phyloP scores from a whole-genome alignment of 2,329 filamentous ascomycete genomes.

The Cladosporium sp. region DNA sequence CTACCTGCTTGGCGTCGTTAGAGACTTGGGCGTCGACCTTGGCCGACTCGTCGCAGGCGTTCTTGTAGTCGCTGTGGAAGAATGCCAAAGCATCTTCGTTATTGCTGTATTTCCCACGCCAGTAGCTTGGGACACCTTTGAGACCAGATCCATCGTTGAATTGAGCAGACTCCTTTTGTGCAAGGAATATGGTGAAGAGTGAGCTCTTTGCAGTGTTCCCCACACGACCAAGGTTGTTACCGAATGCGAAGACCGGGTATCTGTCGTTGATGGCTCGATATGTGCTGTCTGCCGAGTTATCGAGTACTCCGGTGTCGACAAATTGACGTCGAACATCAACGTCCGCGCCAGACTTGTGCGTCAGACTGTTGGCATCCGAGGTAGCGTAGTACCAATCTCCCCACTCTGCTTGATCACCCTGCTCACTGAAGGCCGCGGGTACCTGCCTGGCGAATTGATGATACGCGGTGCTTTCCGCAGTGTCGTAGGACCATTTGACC shows the following conservation, averaged over 20 bases:
- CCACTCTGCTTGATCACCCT: slow-evolving; percentile 48
- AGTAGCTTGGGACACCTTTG: slow-evolving; percentile 42
- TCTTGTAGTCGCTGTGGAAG: slow-evolving; percentile 47
- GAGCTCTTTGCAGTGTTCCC: slow-evolving; percentile 32
- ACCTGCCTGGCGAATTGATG: slow-evolving; percentile 53
- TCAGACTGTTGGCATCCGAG: slow-evolving; percentile 36
- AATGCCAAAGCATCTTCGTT: slow-evolving; percentile 45
- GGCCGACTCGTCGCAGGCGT: slow-evolving; percentile 32
- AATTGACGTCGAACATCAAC: slow-evolving; percentile 46
- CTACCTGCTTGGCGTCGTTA: slow-evolving; percentile 41
- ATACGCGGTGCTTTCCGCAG: slow-evolving; percentile 47
- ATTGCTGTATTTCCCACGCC: slow-evolving; percentile 46
- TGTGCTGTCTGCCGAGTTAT: slow-evolving; percentile 44
- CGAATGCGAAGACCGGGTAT: slow-evolving; percentile 53
- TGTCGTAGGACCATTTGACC: slow-evolving; percentile 60
- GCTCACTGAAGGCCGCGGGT: slow-evolving; percentile 46
- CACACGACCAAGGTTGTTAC: slow-evolving; percentile 45
- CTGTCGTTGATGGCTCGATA: slow-evolving; percentile 47
- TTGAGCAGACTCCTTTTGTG: slow-evolving; percentile 48
- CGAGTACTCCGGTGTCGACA: slow-evolving; percentile 39
- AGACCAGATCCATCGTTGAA: slow-evolving; percentile 42
- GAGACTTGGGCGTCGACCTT: slow-evolving; percentile 39
- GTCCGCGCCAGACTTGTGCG: slow-evolving; percentile 46
- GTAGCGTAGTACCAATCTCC: slow-evolving; percentile 52
- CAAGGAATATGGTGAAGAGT: slow-evolving; percentile 49